Percentiles rank a stretch among this genome's conserved stretches.
phyloP scores from a whole-genome alignment of 371 early-diverging fungal genomes.

The Syncephalastrum racemosum region DNA sequence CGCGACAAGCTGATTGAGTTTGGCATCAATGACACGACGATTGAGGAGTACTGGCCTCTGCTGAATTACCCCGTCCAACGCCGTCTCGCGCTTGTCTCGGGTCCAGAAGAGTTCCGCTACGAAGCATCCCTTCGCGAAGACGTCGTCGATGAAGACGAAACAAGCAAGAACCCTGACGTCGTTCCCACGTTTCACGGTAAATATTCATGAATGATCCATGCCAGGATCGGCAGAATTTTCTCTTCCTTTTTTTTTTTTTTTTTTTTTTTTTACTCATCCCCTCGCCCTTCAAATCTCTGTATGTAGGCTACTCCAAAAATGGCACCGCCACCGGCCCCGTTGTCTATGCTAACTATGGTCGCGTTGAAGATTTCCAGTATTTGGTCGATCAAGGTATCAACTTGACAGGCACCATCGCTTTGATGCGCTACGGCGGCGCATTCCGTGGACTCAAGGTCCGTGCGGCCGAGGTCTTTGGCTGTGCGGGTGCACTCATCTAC shows the following conservation, averaged over 20 bases:
- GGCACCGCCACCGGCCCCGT: conserved; percentile 63
- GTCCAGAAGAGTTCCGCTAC: conserved; percentile 43
- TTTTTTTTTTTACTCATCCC: no score
- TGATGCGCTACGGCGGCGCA: conserved; percentile 59
- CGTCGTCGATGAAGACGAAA: conserved; percentile 53
- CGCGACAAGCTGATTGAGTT: conserved; percentile 45
- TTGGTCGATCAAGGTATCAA: conserved; percentile 47
- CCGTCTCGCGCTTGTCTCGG: conserved; percentile 53
- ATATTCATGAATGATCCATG: not conserved
- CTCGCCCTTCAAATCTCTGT: not conserved
- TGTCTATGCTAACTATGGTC: conserved; percentile 68
- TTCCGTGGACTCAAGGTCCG: conserved; percentile 61
- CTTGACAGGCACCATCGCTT: conserved; percentile 50
- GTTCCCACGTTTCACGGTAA: conserved; percentile 67
- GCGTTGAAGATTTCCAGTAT: conserved; percentile 54
- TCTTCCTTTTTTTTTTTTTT: no score
- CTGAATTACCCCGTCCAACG: conserved; percentile 59
- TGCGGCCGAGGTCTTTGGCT: conserved; percentile 59
- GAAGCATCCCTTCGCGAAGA: conserved; percentile 60
- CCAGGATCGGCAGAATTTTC: no score
- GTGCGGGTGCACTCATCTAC: conserved; percentile 54
- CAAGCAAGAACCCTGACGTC: conserved; percentile 48
- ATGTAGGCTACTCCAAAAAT: conserved; percentile 47
- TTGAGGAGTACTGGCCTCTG: conserved; percentile 59
- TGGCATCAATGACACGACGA: conserved; percentile 51